These are phyloP conservation scores for Puccinia horiana DNA, from an alignment of 1,284 basidiomycete genomes.

Conservation along the genomic window DNA sequence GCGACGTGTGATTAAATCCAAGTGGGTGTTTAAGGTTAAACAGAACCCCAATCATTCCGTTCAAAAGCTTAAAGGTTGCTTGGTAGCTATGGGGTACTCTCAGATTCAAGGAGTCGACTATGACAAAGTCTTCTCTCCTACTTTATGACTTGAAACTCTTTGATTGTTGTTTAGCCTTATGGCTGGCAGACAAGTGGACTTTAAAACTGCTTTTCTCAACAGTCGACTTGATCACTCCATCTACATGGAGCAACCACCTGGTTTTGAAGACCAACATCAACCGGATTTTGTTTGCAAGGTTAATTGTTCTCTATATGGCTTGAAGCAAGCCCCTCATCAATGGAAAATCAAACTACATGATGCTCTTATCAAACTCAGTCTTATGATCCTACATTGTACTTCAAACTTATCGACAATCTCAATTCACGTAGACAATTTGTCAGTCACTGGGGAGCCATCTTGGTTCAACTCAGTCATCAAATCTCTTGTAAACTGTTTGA, in stretches of 20 bases:
- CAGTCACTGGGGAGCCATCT: not conserved
- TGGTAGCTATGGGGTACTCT: conserved; percentile 22
- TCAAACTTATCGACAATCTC: conserved; percentile 3
- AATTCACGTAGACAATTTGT: not conserved
- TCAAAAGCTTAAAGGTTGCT: not conserved
- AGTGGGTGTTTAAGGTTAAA: conserved; percentile 26
- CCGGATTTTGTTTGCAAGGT: conserved; percentile 1
- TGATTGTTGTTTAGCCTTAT: not conserved
- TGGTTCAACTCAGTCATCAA: not conserved
- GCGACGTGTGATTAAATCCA: not conserved
- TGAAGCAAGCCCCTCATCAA: not conserved
- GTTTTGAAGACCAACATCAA: not conserved
- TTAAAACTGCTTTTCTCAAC: not conserved
- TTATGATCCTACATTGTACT: conserved; percentile 5
- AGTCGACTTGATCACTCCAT: not conserved
- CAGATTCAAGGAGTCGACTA: too few relatives aligned
- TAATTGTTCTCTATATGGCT: not conserved
- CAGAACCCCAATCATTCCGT: not conserved
- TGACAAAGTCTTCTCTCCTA: not conserved
- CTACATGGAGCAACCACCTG: not conserved
- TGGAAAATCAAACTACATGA: not conserved
- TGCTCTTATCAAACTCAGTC: not conserved
- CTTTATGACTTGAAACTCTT: not conserved
- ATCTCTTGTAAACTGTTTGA: not conserved
- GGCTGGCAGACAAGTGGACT: not conserved